phyloP scores from a whole-genome alignment of 1,284 basidiomycete species.

The Violaceomyces palustris region DNA sequence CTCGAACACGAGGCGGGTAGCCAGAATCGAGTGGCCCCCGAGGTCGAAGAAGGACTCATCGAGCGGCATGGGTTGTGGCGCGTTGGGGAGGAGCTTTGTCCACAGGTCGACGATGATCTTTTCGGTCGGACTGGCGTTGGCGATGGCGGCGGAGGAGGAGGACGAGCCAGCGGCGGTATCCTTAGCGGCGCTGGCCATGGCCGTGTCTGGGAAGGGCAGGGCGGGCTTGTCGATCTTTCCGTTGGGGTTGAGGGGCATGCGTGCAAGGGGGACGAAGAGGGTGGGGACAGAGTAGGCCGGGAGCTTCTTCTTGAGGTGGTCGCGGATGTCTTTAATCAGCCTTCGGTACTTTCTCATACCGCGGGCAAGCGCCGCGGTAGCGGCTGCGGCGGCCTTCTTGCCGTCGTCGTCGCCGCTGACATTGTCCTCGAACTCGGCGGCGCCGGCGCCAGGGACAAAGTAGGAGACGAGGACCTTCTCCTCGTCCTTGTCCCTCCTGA shows the following conservation, averaged over 20 bases:
- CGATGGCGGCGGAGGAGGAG: slow-evolving; percentile 9
- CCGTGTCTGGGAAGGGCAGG: slow-evolving; percentile 96
- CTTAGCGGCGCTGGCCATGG: slow-evolving; percentile 58
- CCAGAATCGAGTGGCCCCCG: slow-evolving; percentile 96
- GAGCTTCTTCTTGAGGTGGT: slow-evolving; percentile 93
- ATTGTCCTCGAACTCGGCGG: slow-evolving; percentile 67
- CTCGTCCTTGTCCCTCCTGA: slow-evolving; percentile 96
- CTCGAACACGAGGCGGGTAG: slow-evolving; percentile 93
- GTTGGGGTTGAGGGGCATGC: slow-evolving; percentile 97
- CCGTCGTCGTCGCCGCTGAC: slow-evolving; percentile 54
- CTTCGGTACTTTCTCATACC: slow-evolving; percentile 57
- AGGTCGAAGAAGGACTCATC: slow-evolving; percentile 98
- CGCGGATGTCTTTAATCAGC: slow-evolving; percentile 81
- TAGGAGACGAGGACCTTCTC: slow-evolving; percentile 98
- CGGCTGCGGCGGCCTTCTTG: slow-evolving; percentile 49
- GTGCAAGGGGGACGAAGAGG: slow-evolving; percentile 74
- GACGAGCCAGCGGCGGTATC: slow-evolving; percentile 22
- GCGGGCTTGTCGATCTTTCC: slow-evolving; percentile 99
- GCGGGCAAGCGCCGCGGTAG: slow-evolving; percentile 25
- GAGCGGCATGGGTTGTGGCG: slow-evolving; percentile 71
- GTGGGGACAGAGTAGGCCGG: slow-evolving; percentile 60
- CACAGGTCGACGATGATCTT: slow-evolving; percentile 71
- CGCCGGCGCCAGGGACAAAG: slow-evolving; percentile 82
- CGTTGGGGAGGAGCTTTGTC: slow-evolving; percentile 74
- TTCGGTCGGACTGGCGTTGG: slow-evolving; percentile 65